Evolutionary conservation across 257 asterid species (phyloP), one percentile per base, ranked within the genome.

Genomic region (Primulina eburnea): DNA sequence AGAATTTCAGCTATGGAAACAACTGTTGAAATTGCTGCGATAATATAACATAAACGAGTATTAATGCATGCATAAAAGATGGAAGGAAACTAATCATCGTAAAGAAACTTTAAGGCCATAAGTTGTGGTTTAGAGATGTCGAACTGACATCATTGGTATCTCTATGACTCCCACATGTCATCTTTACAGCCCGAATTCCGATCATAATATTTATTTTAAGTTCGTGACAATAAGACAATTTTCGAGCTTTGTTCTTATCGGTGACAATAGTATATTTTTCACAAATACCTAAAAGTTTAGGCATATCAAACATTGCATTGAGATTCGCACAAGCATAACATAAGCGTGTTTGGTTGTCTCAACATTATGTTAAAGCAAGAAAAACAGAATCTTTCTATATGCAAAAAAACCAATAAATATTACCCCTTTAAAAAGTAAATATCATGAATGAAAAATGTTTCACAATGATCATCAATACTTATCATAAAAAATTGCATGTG

Each of bases 1-100:
- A 89, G 82, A 64, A 91, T 91, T 82, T 91, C 96, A 29, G 97
- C 95, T 32, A 91, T 65, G 50, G 93, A 82, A 71, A 89, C 96
- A 65, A 86, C 97, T 17, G 96, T 89, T 56, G 95, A 88, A 68
- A 89, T 91, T 30, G 97, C 97, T 91, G 85, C 74, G 80, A 59
- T 38, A 62, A 61, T 73, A 80, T 16, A 70, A 32, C 34, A 38
- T 30, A 59, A 75, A 60, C 53, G 60, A 35, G 69, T 47, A 33
- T 69, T 60, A 76, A 69, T 14, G 58, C 26, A 55, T 24, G 56
- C 17, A 62, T 52, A 52, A 33, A 70, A 33, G 62, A 32, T 43
- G 53, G 53, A 43, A 43, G n/a, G 53, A 43, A 10, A 12, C 5
- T 43, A 12, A 43, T 43, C 5, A 43, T 43, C 53, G 12, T 12